phyloP scores from a whole-genome alignment of 176 grass and related monocot species.

The Calamus simplicifolius region DNA sequence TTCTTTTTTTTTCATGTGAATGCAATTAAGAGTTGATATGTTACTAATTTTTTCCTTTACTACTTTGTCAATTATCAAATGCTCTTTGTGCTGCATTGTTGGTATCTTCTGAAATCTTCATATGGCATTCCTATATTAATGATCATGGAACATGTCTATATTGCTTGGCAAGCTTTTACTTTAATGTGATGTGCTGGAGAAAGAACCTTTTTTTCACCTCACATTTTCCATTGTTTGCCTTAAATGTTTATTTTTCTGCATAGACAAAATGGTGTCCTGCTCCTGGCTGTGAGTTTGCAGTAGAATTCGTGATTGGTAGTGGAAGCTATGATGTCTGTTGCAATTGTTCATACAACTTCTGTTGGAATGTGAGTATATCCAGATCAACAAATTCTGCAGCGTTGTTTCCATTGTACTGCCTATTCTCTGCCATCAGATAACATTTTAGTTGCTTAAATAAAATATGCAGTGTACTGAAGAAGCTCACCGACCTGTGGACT shows the following conservation, averaged over 20 bases:
- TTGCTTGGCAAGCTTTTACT: neutral
- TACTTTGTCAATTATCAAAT: too few species aligned
- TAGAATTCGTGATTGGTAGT: neutral
- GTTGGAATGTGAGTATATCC: slow-evolving; percentile 49
- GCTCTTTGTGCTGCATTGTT: too few species aligned
- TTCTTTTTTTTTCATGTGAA: too few species aligned
- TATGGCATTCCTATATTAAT: too few species aligned
- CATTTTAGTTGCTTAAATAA: neutral
- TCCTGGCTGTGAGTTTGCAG: slow-evolving; percentile 24
- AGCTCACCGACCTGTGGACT: slow-evolving; percentile 43
- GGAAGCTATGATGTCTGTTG: slow-evolving; percentile 23
- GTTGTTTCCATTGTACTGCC: too few species aligned
- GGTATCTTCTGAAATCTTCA: too few species aligned
- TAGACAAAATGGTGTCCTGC: slow-evolving; percentile 38
- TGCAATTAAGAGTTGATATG: too few species aligned
- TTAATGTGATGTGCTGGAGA: neutral
- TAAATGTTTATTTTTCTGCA: slow-evolving; percentile 11
- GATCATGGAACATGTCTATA: too few species aligned
- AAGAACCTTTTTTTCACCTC: neutral
- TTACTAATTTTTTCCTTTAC: too few species aligned
- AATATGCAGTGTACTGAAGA: slow-evolving; percentile 33
- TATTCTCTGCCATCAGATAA: neutral
- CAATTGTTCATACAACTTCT: slow-evolving; percentile 20
- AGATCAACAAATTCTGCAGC: neutral
- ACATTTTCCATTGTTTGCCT: neutral